Base-by-base conservation (phyloP, 139 green algal species). In the Chara braunii region DNA sequence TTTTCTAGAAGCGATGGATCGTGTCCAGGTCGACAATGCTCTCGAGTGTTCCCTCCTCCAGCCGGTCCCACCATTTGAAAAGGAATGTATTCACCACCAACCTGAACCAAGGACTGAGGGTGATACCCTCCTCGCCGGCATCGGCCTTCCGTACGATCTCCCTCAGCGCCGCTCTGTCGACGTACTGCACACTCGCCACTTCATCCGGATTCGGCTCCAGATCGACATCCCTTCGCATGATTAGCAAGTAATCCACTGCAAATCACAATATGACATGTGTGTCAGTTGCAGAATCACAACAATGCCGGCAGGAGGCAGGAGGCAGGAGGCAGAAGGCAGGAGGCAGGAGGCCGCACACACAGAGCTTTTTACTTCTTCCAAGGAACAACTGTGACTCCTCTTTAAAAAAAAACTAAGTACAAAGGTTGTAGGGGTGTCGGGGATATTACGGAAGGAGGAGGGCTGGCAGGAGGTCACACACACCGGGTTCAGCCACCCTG, bases 211-310 rank as follows among this genome's bases (percentile, higher is more conserved):
- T 95, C 11, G 88, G 87, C 23, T 52, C 12, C 36, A 95, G 30
- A 1, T 56, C 60, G 34, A 80, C 77, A 34, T 81, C 64, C 36
- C 40, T 37, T 60, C 68, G 66, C 24, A 68, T 52, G 51, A 97
- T 86, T 1, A 97, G 74, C 33, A 95, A 86, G 82, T 96, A 97
- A 70, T 97, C 92, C n/a, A 97, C 83, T n/a, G n/a, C n/a, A n/a
- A n/a, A n/a, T n/a, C n/a, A n/a, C n/a, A n/a, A n/a, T n/a, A n/a
- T n/a, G n/a, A n/a, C n/a, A n/a, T n/a, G n/a, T n/a, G n/a, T n/a
- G n/a, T n/a, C n/a, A n/a, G n/a, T n/a, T n/a, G n/a, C n/a, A n/a
- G n/a, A n/a, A n/a, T n/a, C n/a, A n/a, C n/a, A n/a, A n/a, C n/a
- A n/a, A n/a, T n/a, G n/a, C n/a, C n/a, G n/a, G n/a, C n/a, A n/a